Percentiles rank a stretch among this genome's conserved stretches.
These are phyloP conservation scores for Oryza brachyantha DNA, from an alignment of 176 grass and related monocot genomes.

Conservation along the genomic window DNA sequence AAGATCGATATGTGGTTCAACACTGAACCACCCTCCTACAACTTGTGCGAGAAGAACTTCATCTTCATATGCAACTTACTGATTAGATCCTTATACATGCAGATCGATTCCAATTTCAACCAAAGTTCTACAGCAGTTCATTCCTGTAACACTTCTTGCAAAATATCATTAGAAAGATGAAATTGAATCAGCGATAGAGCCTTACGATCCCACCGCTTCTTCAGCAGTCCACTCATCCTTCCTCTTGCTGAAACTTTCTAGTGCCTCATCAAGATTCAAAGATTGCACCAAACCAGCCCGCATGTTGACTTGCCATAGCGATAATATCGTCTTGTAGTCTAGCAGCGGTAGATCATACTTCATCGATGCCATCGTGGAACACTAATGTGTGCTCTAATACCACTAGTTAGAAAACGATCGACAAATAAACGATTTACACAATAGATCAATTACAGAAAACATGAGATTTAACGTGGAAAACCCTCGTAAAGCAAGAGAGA, in stretches of 20 bases:
- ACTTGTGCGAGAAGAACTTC: background rate
- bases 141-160: background rate
- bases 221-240: background rate
- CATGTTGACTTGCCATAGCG: slow-evolving; percentile 10
- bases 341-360: background rate
- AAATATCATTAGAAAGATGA: slow-evolving; percentile 19
- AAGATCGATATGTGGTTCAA: background rate
- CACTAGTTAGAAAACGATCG: background rate
- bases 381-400: background rate
- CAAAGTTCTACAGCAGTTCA: too few relatives aligned
- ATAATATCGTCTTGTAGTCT: background rate
- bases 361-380: background rate
- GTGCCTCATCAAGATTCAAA: background rate
- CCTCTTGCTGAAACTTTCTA: background rate
- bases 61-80: too few relatives aligned
- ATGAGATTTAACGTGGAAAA: too few relatives aligned
- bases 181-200: background rate
- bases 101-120: too few relatives aligned
- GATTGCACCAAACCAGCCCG: background rate
- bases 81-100: too few relatives aligned
- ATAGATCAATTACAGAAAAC: too few relatives aligned
- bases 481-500: too few relatives aligned
- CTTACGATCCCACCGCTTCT: too few relatives aligned
- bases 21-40: slow-evolving; percentile 2
- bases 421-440: background rate